Conservation (phyloP, 371 early-diverging fungal species). For the Lichtheimia ornata region DNA sequence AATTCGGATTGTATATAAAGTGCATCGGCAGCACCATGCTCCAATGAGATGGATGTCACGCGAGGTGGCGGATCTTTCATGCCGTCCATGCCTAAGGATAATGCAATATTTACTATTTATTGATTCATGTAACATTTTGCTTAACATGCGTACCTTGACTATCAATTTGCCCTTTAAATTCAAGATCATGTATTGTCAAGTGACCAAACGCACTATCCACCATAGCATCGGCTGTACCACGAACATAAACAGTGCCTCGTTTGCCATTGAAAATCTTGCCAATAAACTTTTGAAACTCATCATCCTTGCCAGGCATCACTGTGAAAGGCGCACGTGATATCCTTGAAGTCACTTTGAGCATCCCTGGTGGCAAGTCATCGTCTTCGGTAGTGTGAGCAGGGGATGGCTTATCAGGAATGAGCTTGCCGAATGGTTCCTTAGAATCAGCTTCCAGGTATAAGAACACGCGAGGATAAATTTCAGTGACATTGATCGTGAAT, state of each 20-base stretch:
- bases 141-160: slow-evolving; percentile 30
- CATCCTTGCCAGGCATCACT: slow-evolving; percentile 40
- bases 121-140: neutral
- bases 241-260: slow-evolving; percentile 29
- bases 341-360: slow-evolving; percentile 26
- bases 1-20: slow-evolving; percentile 25
- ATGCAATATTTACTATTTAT: slow-evolving; percentile 6
- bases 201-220: slow-evolving; percentile 45
- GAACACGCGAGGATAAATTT: slow-evolving; percentile 38
- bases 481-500: slow-evolving; percentile 39
- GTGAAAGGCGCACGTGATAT: slow-evolving; percentile 38
- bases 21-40: slow-evolving; percentile 32
- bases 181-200: slow-evolving; percentile 34
- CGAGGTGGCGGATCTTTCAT: slow-evolving; percentile 42
- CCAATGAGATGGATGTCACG: slow-evolving; percentile 30
- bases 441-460: slow-evolving; percentile 33
- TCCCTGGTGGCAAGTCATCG: slow-evolving; percentile 7
- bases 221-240: slow-evolving; percentile 39
- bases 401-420: slow-evolving; percentile 30
- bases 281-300: slow-evolving; percentile 43
- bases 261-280: slow-evolving; percentile 17
- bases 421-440: slow-evolving; percentile 33
- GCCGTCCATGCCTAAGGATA: slow-evolving; percentile 36
- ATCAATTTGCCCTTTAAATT: slow-evolving; percentile 44
- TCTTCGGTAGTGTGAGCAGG: slow-evolving; percentile 27